These are phyloP conservation scores for Beta lomatogona DNA, from an alignment of 179 eudicot species.

Conservation along the genomic window DNA sequence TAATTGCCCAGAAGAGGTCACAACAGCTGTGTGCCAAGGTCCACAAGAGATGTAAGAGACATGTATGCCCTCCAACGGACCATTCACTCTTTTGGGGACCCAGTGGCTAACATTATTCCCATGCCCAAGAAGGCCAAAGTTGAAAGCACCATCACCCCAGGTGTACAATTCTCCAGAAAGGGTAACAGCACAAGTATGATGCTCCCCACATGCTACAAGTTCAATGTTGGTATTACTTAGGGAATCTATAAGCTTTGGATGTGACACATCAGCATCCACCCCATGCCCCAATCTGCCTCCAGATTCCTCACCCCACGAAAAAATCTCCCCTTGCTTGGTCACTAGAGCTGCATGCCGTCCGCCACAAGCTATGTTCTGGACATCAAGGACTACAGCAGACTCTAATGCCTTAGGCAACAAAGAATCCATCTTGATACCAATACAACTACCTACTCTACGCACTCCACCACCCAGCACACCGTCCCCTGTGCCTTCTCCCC, in stretches of 20 bases:
- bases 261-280: constrained; percentile 86
- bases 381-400: constrained; percentile 95
- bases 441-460: constrained; percentile 55
- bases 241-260: constrained; percentile 88
- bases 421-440: constrained; percentile 69
- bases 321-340: constrained; percentile 95
- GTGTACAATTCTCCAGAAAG: constrained; percentile 96
- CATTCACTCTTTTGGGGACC: constrained; percentile 89
- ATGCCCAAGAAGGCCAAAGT: constrained; percentile 92
- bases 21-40: constrained; percentile 99
- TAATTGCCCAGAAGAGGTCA: constrained; percentile 93
- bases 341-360: constrained; percentile 89
- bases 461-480: constrained; percentile 87
- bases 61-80: constrained; percentile 95
- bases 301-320: constrained; percentile 96
- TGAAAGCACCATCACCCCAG: constrained; percentile 86
- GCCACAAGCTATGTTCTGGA: constrained; percentile 96
- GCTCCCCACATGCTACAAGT: constrained; percentile 94
- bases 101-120: constrained; percentile 96
- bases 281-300: constrained; percentile 99
- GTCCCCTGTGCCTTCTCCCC: constrained; percentile 98
- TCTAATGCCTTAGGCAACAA: constrained; percentile 90
- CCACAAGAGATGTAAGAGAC: constrained; percentile 97
- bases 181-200: constrained; percentile 94
- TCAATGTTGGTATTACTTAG: constrained; percentile 86